Percentiles rank a stretch among this genome's conserved stretches.
Evolutionary conservation across 768 basidiomycete genomes (phyloP).

Genomic region (Trametes villosa): DNA sequence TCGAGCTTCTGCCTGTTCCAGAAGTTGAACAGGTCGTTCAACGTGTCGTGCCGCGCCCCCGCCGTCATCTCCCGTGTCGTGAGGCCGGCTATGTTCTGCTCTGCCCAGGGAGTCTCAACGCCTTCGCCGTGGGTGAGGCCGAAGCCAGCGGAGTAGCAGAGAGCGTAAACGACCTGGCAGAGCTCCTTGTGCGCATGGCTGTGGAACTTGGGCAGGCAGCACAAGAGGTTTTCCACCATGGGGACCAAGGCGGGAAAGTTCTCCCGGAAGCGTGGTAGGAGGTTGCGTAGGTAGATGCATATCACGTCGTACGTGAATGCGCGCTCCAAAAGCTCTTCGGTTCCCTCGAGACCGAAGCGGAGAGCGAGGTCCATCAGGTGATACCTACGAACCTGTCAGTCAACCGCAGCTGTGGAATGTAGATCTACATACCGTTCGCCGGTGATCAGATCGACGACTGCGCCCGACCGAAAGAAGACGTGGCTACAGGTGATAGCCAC

Average conservation of each 20-base stretch:
- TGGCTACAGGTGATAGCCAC: background rate
- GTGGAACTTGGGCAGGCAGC: background rate
- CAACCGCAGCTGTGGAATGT: background rate
- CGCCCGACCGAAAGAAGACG: background rate
- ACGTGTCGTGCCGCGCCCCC: background rate
- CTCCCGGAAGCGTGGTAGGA: too few relatives aligned
- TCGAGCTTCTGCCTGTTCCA: slow-evolving; percentile 3
- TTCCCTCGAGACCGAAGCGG: too few relatives aligned
- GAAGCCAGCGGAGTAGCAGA: background rate
- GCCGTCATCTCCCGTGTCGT: slow-evolving; percentile 2
- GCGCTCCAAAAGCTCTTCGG: too few relatives aligned
- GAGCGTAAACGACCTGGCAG: background rate
- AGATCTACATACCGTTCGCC: background rate
- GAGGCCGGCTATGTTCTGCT: background rate
- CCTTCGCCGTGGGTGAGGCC: background rate
- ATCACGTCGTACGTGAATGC: too few relatives aligned
- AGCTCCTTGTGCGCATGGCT: slow-evolving; percentile 5
- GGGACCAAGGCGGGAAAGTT: background rate
- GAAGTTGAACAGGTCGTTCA: background rate
- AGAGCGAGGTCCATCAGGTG: too few relatives aligned
- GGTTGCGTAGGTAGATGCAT: too few relatives aligned
- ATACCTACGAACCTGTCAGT: too few relatives aligned
- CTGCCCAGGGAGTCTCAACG: slow-evolving; percentile 1
- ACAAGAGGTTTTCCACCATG: background rate
- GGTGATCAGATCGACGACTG: background rate